Evolutionary conservation across 1,139 yeast genomes (phyloP), one percentile per base, ranked within the genome.

Genomic region (Wickerhamomyces sp.): DNA sequence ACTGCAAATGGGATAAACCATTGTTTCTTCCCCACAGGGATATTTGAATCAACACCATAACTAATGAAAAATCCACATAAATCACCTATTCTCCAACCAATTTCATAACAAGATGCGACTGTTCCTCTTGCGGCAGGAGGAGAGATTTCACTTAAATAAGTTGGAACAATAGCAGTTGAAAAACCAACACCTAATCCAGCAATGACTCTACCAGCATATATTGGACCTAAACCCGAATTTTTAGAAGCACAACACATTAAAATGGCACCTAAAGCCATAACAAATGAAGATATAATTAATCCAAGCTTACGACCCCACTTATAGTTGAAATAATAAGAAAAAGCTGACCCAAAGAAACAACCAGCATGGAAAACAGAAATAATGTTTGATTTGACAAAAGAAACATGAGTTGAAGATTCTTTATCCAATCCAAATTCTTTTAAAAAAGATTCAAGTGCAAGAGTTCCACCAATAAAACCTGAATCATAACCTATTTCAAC

Each of bases 1-100:
- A 62, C 71, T 34, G 81, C 72, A 76, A 79, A 76, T 35, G 80
- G 67, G 26, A 54, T 57, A 27, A 53, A 45, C 62, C 62, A 59
- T 44, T 58, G 61, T 31, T 50, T 54, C 27, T 49, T 48, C 4
- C 50, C 45, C 2, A 48, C 44, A 37, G 55, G 56, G 33, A 52
- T 51, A 23, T 50, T 51, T 13, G 47, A 39, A 45, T 53, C 66
- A 1, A 58, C 55, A 33, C 78, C 79, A 54, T 71, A 75, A 46
- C 68, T 65, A 42, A 68, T 62, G 67, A 70, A 72, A 56, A 71
- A 73, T 34, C 78, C 78, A 42, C 75, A 63, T 33, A 73, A 58
- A 11, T 76, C 78, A 41, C 81, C 81, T 43, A 74, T 65, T 48
- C 74, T 75, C 72, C 80, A 75, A 15, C 76, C 68, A 45, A 76